These are phyloP conservation scores for Sutorius eximius DNA, from an alignment of 1,284 basidiomycete species.

Conservation along the genomic window DNA sequence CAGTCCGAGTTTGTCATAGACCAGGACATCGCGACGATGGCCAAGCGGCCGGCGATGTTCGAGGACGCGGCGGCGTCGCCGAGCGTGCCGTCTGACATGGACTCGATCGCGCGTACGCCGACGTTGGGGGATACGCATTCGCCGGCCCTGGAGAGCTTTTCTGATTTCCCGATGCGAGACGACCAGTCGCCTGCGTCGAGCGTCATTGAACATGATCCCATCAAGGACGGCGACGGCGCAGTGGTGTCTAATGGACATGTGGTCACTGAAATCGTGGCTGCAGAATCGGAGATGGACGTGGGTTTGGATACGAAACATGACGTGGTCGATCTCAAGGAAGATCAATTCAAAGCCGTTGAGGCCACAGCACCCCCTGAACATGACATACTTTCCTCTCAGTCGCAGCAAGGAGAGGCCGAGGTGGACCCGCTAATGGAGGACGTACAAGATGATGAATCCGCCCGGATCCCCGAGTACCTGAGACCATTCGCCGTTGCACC, in stretches of 20 bases:
- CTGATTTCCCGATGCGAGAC: conserved; percentile 27
- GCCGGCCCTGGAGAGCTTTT: conserved; percentile 30
- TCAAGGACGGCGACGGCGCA: conserved; percentile 13
- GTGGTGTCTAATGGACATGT: not conserved
- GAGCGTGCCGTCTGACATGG: conserved; percentile 31
- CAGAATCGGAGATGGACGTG: not conserved
- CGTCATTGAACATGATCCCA: conserved; percentile 27
- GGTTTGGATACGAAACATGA: not conserved
- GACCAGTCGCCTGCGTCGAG: conserved; percentile 35
- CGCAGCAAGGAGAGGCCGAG: conserved; percentile 8
- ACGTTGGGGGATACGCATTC: conserved; percentile 26
- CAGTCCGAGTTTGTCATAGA: conserved; percentile 11
- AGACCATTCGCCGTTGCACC: conserved; percentile 66
- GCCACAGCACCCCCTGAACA: not conserved
- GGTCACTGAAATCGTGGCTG: not conserved
- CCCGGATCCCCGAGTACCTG: conserved; percentile 57
- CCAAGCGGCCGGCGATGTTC: not conserved
- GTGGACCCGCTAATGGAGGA: conserved; percentile 16
- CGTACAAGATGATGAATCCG: conserved; percentile 14
- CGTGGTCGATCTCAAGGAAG: not conserved
- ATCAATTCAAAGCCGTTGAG: not conserved
- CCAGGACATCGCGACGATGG: not conserved
- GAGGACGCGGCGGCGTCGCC: conserved; percentile 24
- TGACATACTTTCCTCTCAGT: not conserved
- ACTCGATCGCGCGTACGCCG: conserved; percentile 29